Base-by-base conservation (phyloP, 179 eudicot genomes). In the Sideroxylon spinosum region DNA sequence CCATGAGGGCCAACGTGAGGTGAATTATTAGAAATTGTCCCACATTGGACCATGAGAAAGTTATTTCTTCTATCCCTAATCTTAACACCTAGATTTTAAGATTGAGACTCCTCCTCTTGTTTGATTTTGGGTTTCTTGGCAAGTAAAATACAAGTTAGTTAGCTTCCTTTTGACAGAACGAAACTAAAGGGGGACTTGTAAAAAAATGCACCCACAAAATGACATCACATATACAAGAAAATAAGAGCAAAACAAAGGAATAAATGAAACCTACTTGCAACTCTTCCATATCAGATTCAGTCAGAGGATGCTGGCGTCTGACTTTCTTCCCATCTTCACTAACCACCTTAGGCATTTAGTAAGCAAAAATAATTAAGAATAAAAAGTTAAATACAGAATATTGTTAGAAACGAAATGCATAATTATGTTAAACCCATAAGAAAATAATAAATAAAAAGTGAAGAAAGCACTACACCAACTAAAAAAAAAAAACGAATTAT, bases 301-400 rank as follows among this genome's bases (percentile, higher is more conserved):
- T 81, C 76, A 95, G 64, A 25, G 95, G 99, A 80, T 88, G 84
- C 76, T 80, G 79, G 44, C 99, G 98, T 82, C 81, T 90, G 73
- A 95, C 97, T 86, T 91, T 95, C 83, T 90, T 93, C 76, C 98
- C 98, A 86, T 95, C 99, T 72, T 93, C 98, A 85, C 95, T 95
- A 78, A 95, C 98, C 79, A 88, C 90, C 99, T 95, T 85, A 29
- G 66, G 71, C 62, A 73, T 56, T 62, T 64, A 76, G 71, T 73
- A 71, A 19, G 68, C n/a, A 29, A 72, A 53, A 53, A 37, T 37
- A 37, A 37, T 37, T 37, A 23, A 0, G 20, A 68, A 29, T 5
- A 49, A 69, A 44, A 23, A 14, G 37, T 48, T 32, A 37, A 46
- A 59, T 44, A 20, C 50, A 23, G 8, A 37, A 75, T 13, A 75